Evolutionary conservation across 2,329 filamentous ascomycete species (phyloP), one percentile per base, ranked within the genome.

Genomic region (Cladosporium cucumerinum): DNA sequence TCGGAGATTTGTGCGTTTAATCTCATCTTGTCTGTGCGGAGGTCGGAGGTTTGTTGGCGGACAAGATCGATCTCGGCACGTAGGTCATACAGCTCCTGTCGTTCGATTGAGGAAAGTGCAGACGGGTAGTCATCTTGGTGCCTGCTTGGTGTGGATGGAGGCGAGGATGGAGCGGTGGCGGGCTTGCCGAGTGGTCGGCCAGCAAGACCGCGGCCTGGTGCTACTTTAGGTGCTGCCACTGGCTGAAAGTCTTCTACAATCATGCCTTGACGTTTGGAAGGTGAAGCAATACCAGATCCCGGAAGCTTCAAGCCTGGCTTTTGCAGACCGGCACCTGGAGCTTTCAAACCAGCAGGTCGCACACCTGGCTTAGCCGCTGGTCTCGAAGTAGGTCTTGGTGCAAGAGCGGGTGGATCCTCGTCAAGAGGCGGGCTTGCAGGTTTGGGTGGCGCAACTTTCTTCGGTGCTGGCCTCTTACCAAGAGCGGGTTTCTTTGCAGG

Each of bases 11-110:
- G 92, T 0, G 92, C 95, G 66, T 88, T 85, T 57, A 97, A 85
- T 73, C 89, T 93, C 65, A 88, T 87, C 67, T 92, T 89, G 74
- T 97, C 94, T 55, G 91, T 86, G 63, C 92, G 87, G 70, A 93
- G 82, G 52, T 97, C 93, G 62, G 97, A 92, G 11, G 88, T 86
- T 69, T 92, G 86, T 63, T 88, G 87, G 25, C 86, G 82, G 5
- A 97, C 82, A 32, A 89, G 85, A 57, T 97, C 93, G 71, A 94
- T 93, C 66, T 96, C 89, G 14, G 88, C 82, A 43, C 93, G 89
- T 14, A 98, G 85, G 74, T 97, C 93, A 69, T 96, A 92, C 1
- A 99, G 82, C 76, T 99, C 94, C n/a, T 92, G 91, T 51, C 91
- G 87, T 74, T 99, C 95, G n/a, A 91, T 84, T 10, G 89, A 85